phyloP scores from a whole-genome alignment of 352 stramenopile species.

The Pythium myriotylum region DNA sequence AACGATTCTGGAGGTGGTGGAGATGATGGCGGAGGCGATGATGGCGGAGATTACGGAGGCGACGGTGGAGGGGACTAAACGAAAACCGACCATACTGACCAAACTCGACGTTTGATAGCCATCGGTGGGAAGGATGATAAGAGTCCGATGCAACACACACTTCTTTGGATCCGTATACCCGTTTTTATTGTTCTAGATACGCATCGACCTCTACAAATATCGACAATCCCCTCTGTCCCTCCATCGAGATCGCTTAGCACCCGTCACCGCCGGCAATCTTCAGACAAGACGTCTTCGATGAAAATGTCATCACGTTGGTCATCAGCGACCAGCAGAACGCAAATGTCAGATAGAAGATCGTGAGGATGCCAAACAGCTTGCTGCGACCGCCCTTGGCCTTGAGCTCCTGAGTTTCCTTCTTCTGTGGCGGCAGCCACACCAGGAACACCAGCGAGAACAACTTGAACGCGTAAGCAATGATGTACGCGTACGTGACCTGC shows the following conservation, averaged over 20 bases:
- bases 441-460: slow-evolving; percentile 35
- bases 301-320: slow-evolving; percentile 41
- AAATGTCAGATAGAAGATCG: slow-evolving; percentile 25
- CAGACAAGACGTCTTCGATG: slow-evolving; percentile 30
- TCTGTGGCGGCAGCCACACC: slow-evolving; percentile 31
- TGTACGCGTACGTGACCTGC: slow-evolving; percentile 36
- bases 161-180: too few relatives aligned
- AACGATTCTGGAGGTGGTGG: too few relatives aligned
- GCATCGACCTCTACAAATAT: too few relatives aligned
- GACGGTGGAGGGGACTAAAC: too few relatives aligned
- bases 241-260: too few relatives aligned
- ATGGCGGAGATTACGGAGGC: too few relatives aligned
- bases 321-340: slow-evolving; percentile 30
- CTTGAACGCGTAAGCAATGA: slow-evolving; percentile 31
- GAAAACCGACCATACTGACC: too few relatives aligned
- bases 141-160: too few relatives aligned
- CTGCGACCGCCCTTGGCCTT: slow-evolving; percentile 28
- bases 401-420: slow-evolving; percentile 29
- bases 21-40: slow-evolving; percentile 41
- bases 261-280: slow-evolving; percentile 31
- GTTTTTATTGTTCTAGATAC: too few relatives aligned
- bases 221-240: too few relatives aligned
- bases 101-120: too few relatives aligned
- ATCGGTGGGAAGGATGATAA: too few relatives aligned
- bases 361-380: slow-evolving; percentile 18